These are phyloP conservation scores for Microcera coccophila DNA, from an alignment of 2,329 filamentous ascomycete genomes.

Conservation along the genomic window DNA sequence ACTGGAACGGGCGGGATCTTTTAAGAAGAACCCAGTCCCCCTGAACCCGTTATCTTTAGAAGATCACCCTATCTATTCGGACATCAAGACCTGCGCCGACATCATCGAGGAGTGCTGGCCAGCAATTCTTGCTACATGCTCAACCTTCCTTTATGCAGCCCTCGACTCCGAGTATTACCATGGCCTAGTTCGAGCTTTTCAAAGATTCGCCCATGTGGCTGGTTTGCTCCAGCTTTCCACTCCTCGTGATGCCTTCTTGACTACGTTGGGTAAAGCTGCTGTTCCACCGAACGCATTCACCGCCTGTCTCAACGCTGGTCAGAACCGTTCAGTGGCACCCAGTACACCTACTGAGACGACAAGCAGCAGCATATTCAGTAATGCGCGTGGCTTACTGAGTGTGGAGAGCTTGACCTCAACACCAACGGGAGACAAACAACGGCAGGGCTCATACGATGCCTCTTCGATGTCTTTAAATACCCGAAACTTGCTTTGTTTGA, in stretches of 20 bases:
- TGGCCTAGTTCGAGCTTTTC: conserved; percentile 83
- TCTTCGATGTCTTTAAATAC: conserved; percentile 64
- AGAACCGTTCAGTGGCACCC: conserved; percentile 40
- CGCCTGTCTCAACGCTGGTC: conserved; percentile 52
- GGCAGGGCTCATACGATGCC: conserved; percentile 57
- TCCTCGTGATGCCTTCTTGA: conserved; percentile 89
- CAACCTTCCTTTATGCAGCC: conserved; percentile 88
- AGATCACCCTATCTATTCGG: conserved; percentile 65
- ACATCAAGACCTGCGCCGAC: conserved; percentile 72
- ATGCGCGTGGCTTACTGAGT: conserved; percentile 68
- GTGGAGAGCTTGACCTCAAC: conserved; percentile 65
- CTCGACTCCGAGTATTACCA: conserved; percentile 94
- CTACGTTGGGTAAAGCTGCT: conserved; percentile 87
- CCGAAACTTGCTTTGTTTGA: conserved; percentile 81
- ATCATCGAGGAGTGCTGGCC: conserved; percentile 95
- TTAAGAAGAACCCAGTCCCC: conserved; percentile 72
- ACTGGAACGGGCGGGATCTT: conserved; percentile 61
- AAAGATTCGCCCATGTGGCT: conserved; percentile 92
- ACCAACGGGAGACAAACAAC: conserved; percentile 53
- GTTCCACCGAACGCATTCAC: conserved; percentile 76
- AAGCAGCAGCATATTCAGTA: conserved; percentile 60
- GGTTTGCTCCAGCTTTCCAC: conserved; percentile 80
- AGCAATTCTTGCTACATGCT: conserved; percentile 88
- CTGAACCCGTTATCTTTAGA: conserved; percentile 77
- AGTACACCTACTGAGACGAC: conserved; percentile 46